phyloP scores from a whole-genome alignment of 495 filamentous ascomycete species.

The Jackrogersella multiformis region DNA sequence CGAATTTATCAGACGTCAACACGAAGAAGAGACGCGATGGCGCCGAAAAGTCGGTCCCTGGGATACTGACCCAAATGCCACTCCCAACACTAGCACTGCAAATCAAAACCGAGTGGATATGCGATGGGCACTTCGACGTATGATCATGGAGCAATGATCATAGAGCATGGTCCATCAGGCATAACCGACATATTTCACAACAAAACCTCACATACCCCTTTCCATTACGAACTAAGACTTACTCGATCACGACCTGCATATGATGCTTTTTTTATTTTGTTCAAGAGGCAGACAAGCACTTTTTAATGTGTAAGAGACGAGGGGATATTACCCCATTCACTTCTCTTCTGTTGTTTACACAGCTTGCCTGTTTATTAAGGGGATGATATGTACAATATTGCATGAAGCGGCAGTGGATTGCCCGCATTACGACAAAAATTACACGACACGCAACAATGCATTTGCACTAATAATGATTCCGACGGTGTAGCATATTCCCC shows the following conservation, averaged over 20 bases:
- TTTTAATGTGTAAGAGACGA: constrained; percentile 28
- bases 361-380: constrained; percentile 15
- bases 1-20: constrained; percentile 86
- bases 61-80: constrained; percentile 43
- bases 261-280: constrained; percentile 27
- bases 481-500: constrained; percentile 18
- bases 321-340: constrained; percentile 1
- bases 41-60: constrained; percentile 82
- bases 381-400: constrained; percentile 33
- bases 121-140: constrained; percentile 60
- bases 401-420: constrained; percentile 19
- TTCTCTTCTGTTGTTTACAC: constrained; percentile 33
- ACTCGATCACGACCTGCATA: constrained; percentile 30
- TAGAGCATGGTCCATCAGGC: background rate
- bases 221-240: background rate
- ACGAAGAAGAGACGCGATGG: constrained; percentile 93
- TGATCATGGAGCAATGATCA: constrained; percentile 48
- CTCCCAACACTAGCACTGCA: constrained; percentile 50
- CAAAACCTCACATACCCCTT: background rate
- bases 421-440: constrained; percentile 16
- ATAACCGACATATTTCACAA: background rate
- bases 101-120: constrained; percentile 54
- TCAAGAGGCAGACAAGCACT: constrained; percentile 29
- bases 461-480: constrained; percentile 25
- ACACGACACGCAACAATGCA: constrained; percentile 20